Evolutionary conservation across 106 monocot species (phyloP), one percentile per base, ranked within the genome.

Genomic region (Acorus calamus): DNA sequence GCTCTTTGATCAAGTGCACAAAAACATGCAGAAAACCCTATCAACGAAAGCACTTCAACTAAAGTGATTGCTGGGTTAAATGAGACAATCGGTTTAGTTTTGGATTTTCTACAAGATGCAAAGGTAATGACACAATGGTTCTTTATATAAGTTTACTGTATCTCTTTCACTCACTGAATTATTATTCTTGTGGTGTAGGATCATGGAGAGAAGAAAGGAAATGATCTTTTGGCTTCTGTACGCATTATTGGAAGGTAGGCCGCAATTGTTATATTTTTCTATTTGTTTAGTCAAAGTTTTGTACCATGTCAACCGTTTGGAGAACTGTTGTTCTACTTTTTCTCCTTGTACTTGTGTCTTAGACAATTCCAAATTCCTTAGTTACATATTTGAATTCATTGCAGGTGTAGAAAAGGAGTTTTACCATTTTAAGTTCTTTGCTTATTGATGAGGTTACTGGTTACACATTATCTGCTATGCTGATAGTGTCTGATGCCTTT

Each of bases 211-310:
- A 80, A 66, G 49, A 91, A 78, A 85, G 96, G 96, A 43, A 79
- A 88, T 81, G 87, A 91, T 73, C 82, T 98, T 65, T 73, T 98
- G 48, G 96, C 91, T 55, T 73, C 96, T 62, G 85, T 85, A 59
- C 71, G 91, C 70, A 77, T 98, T 42, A 55, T 85, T 65, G 96
- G 96, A 74, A 96, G 94, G 94, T 96, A 49, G 6, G 56, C 8
- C 43, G 53, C 42, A 9, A 42, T 65, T 49, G 54, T 5, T 8
- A 4, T 47, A 12, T 67, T 11, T 52, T 59, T 52, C 41, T 49
- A 48, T 11, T 63, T 46, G 62, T 51, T 48, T 57, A 12, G 48
- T 44, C 52, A 13, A 28, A 52, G 45, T 52, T 70, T 3, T 61
- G 4, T 64, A 6, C 28, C 28, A 28, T 28, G 28, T 28, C 28